phyloP scores from a whole-genome alignment of 495 filamentous ascomycete genomes.

The Geoglossum glabrum region DNA sequence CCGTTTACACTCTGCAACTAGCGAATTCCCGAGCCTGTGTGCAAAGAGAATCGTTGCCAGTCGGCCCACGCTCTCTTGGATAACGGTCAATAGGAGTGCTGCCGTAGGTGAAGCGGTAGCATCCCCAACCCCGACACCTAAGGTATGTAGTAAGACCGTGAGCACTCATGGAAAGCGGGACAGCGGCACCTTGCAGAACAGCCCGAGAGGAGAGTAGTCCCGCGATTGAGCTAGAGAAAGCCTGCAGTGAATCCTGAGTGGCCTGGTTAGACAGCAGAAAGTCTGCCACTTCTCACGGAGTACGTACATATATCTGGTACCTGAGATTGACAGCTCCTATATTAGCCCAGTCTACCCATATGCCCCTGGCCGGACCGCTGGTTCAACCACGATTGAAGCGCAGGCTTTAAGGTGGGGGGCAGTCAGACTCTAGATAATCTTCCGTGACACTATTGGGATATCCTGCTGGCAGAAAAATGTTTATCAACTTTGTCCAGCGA shows the following conservation, averaged over 20 bases:
- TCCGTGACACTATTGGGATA: constrained; percentile 79
- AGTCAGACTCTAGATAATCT: constrained; percentile 49
- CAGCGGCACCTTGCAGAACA: constrained; percentile 56
- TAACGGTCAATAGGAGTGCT: constrained; percentile 65
- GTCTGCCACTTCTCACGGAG: neutral
- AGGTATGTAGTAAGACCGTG: neutral
- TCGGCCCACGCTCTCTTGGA: constrained; percentile 69
- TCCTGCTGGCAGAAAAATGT: constrained; percentile 79
- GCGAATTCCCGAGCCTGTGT: constrained; percentile 60
- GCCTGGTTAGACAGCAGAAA: neutral
- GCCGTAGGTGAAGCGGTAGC: constrained; percentile 65
- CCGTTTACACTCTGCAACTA: constrained; percentile 87
- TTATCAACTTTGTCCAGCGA: constrained; percentile 26
- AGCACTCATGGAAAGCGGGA: neutral
- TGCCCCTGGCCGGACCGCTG: neutral
- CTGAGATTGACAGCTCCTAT: constrained; percentile 18
- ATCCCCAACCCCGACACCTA: constrained; percentile 79
- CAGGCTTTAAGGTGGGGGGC: neutral
- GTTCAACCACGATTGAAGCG: neutral
- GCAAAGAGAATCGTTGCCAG: constrained; percentile 86
- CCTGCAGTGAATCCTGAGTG: constrained; percentile 73
- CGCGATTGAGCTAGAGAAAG: constrained; percentile 86
- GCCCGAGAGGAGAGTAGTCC: constrained; percentile 74
- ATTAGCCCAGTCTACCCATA: neutral
- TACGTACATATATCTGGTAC: constrained; percentile 51